These are phyloP conservation scores for Oemleria cerasiformis DNA, from an alignment of 306 rosid species.

Conservation along the genomic window DNA sequence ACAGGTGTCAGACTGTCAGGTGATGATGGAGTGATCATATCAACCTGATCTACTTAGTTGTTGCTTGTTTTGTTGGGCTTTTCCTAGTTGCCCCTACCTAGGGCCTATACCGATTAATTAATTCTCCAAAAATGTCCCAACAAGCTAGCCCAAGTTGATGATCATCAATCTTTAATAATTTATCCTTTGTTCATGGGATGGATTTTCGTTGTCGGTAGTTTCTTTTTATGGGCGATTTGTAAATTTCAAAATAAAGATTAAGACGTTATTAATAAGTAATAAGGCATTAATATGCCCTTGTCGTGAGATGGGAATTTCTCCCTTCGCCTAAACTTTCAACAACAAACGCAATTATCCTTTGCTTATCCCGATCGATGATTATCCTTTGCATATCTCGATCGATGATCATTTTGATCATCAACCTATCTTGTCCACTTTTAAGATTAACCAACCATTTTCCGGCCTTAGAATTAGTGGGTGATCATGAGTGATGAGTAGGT, in stretches of 20 bases:
- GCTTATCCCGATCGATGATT: no score
- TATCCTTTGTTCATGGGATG: not conserved
- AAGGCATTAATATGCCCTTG: no score
- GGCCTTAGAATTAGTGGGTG: not conserved
- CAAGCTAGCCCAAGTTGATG: not conserved
- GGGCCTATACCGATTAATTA: not conserved
- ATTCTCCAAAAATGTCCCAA: not conserved
- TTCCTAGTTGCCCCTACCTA: not conserved
- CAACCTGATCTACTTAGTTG: not conserved
- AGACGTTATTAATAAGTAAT: no score
- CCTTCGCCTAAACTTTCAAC: no score
- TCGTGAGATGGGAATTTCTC: no score
- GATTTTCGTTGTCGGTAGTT: not conserved
- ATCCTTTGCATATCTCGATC: no score
- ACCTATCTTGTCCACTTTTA: no score
- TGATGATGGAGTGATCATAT: not conserved
- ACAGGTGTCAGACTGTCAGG: conserved; percentile 4
- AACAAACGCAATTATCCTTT: no score
- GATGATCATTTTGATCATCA: no score
- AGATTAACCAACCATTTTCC: not conserved
- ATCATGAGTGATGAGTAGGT: no score
- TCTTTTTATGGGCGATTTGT: no score
- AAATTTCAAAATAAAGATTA: no score
- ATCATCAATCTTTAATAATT: not conserved
- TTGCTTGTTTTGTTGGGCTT: not conserved